A percentile compares a stretch with the other conserved stretches of the same genome.
Evolutionary conservation across 257 asterid genomes (phyloP).

Genomic region (Misopates orontium): DNA sequence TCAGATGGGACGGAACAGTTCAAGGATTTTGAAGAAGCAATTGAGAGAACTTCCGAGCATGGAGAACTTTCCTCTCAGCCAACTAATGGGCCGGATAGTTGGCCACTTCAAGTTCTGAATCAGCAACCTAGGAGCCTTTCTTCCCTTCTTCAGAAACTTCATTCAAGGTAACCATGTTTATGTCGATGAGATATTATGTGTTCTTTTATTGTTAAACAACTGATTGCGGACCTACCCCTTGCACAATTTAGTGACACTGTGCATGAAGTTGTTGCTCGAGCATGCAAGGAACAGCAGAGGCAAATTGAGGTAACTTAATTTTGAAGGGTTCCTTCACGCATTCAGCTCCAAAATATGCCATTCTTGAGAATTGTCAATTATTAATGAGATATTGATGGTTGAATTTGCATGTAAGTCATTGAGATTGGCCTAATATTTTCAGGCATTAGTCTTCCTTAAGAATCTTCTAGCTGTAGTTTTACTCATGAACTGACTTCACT

Average conservation of each 20-base stretch:
- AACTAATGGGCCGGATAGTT: conserved; percentile 60
- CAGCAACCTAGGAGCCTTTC: conserved; percentile 90
- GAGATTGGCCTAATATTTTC: conserved; percentile 1
- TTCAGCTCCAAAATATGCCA: conserved; percentile 14
- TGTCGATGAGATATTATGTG: conserved; percentile 20
- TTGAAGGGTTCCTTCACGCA: neutral
- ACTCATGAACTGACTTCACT: neutral
- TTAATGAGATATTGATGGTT: conserved; percentile 17
- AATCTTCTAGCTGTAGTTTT: neutral
- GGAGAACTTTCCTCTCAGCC: conserved; percentile 57
- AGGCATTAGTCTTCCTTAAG: conserved; percentile 14
- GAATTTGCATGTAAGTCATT: conserved; percentile 15
- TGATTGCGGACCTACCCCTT: conserved; percentile 19
- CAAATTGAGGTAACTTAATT: conserved; percentile 75
- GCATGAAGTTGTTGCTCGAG: conserved; percentile 86
- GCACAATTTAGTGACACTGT: conserved; percentile 67
- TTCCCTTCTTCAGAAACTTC: conserved; percentile 97
- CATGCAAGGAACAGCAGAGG: conserved; percentile 98
- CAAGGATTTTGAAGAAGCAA: conserved; percentile 74
- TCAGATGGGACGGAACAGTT: conserved; percentile 63
- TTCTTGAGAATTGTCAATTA: conserved; percentile 24
- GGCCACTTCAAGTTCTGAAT: conserved; percentile 91
- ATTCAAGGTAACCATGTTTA: conserved; percentile 67
- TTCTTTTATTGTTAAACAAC: conserved; percentile 19
- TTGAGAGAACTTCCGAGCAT: conserved; percentile 64